Percentiles rank a stretch among this genome's conserved stretches.
Evolutionary conservation across 2,329 filamentous ascomycete species (phyloP).

Genomic region (Helicocarpus griseus): DNA sequence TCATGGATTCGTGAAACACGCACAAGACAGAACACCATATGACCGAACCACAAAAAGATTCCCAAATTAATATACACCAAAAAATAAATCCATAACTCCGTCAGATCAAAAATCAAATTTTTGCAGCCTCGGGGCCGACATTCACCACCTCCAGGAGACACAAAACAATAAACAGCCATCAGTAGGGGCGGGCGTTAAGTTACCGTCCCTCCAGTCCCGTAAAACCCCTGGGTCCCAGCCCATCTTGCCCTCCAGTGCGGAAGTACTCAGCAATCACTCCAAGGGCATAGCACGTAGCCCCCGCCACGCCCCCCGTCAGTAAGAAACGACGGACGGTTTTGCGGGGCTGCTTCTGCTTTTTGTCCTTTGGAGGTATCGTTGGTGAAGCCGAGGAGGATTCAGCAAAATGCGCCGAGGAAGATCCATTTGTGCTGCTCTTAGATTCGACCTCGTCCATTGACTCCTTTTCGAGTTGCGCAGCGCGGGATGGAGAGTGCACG

Average conservation of each 20-base stretch:
- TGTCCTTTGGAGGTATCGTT: not conserved
- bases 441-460: constrained; percentile 5
- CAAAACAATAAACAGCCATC: too few relatives aligned
- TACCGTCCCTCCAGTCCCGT: constrained; percentile 17
- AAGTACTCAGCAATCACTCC: constrained; percentile 34
- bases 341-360: constrained; percentile 11
- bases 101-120: not conserved
- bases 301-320: constrained; percentile 25
- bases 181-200: not conserved
- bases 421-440: too few relatives aligned
- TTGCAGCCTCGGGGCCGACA: too few relatives aligned
- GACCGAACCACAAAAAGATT: not conserved
- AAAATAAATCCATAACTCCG: not conserved
- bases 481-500: constrained; percentile 6
- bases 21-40: not conserved
- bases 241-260: constrained; percentile 31
- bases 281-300: constrained; percentile 32
- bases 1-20: too few relatives aligned
- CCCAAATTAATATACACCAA: not conserved
- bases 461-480: constrained; percentile 6
- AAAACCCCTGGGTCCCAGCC: constrained; percentile 29
- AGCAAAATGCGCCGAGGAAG: too few relatives aligned
- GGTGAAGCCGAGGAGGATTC: not conserved
- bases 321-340: constrained; percentile 25
- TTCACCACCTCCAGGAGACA: too few relatives aligned